Conservation (phyloP, 345 rosid species). For the Iberis pinnata region DNA sequence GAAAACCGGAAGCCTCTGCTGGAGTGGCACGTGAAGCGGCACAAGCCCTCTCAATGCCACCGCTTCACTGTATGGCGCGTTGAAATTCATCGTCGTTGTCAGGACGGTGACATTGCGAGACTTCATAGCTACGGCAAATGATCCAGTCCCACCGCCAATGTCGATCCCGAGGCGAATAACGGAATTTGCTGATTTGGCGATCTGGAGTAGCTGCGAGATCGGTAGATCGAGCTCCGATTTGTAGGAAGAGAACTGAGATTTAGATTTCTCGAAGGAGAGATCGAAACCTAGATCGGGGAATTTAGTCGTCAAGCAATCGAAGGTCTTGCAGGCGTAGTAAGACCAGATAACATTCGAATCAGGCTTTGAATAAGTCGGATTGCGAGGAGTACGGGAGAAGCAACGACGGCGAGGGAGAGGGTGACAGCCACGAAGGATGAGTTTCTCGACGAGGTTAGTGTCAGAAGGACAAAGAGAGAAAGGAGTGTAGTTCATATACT, state of each 20-base stretch:
- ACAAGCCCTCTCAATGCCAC: conserved; percentile 81
- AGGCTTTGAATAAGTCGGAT: conserved; percentile 46
- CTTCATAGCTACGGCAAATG: conserved; percentile 85
- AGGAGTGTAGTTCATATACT: conserved; percentile 78
- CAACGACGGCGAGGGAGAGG: conserved; percentile 99
- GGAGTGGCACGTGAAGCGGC: conserved; percentile 85
- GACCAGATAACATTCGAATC: conserved; percentile 68
- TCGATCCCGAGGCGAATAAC: conserved; percentile 74
- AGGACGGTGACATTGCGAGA: conserved; percentile 54
- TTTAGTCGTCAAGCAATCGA: conserved; percentile 53
- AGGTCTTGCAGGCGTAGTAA: conserved; percentile 63
- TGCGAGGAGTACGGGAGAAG: conserved; percentile 70
- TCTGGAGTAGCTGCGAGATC: conserved; percentile 62
- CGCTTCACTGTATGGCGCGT: conserved; percentile 83
- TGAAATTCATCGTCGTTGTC: conserved; percentile 88
- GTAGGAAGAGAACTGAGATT: conserved; percentile 41
- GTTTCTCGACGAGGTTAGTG: conserved; percentile 66
- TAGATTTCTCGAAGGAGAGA: conserved; percentile 38
- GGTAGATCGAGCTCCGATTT: conserved; percentile 85
- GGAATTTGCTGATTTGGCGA: conserved; percentile 51
- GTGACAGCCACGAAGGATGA: conserved; percentile 89
- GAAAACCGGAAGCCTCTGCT: conserved; percentile 85
- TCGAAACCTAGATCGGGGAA: conserved; percentile 59
- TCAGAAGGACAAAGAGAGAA: conserved; percentile 76
- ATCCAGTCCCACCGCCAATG: conserved; percentile 81